phyloP scores from a whole-genome alignment of 2,329 filamentous ascomycete genomes.

The Apiospora arundinis region DNA sequence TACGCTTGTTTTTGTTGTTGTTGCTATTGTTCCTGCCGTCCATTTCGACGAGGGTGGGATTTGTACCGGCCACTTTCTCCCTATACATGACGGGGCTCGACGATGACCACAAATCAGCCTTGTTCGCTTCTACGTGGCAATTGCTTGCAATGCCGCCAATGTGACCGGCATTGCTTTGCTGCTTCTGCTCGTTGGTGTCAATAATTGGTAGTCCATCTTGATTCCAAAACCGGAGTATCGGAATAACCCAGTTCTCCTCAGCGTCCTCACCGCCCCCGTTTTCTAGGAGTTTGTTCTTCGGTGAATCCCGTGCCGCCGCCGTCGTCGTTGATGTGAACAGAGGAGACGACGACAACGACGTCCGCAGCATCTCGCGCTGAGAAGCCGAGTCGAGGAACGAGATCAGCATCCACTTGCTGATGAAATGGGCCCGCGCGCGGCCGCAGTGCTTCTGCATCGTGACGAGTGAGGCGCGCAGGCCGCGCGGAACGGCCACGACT shows the following conservation, averaged over 20 bases:
- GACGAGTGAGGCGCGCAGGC: neutral
- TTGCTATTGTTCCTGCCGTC: neutral
- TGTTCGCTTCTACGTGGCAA: neutral
- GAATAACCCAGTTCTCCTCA: neutral
- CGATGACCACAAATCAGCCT: neutral
- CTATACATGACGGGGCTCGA: neutral
- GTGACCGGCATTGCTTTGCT: too few species aligned
- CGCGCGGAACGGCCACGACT: neutral
- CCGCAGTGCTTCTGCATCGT: neutral
- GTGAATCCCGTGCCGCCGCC: too few species aligned
- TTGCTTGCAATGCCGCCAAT: neutral
- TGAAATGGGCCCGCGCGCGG: neutral
- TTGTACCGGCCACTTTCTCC: neutral
- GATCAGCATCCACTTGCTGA: neutral
- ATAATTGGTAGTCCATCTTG: neutral
- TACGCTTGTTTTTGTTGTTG: too few species aligned
- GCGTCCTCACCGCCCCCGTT: neutral
- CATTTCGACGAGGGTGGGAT: too few species aligned
- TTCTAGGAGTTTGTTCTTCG: too few species aligned
- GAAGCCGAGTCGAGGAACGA: neutral
- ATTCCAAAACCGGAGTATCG: neutral
- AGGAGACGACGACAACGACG: too few species aligned
- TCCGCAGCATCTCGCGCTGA: neutral
- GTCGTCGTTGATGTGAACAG: too few species aligned
- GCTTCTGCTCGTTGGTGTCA: neutral